Percentiles rank a stretch among this genome's conserved stretches.
phyloP scores from a whole-genome alignment of 2,329 filamentous ascomycete genomes.

The Paecilomyces variotii region DNA sequence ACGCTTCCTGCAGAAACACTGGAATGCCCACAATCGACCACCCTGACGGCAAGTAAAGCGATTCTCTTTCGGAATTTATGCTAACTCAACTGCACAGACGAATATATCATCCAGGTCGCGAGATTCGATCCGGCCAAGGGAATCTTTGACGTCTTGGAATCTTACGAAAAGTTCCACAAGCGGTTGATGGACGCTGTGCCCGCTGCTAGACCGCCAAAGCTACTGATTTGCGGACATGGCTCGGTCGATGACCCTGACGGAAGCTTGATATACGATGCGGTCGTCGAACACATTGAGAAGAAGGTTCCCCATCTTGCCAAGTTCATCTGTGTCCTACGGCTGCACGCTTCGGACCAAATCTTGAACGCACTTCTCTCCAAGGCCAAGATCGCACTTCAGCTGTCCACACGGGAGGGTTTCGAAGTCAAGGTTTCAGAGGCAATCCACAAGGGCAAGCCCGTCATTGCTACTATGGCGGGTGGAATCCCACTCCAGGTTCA shows the following conservation, averaged over 20 bases:
- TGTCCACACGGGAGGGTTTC: conserved; percentile 75
- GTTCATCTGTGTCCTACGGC: conserved; percentile 66
- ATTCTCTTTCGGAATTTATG: conserved; percentile 20
- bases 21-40: conserved; percentile 33
- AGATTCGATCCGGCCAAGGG: conserved; percentile 80
- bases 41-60: conserved; percentile 22
- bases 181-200: conserved; percentile 45
- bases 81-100: conserved; percentile 45
- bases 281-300: conserved; percentile 57
- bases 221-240: conserved; percentile 70
- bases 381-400: conserved; percentile 65
- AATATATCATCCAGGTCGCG: conserved; percentile 73
- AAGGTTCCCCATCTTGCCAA: conserved; percentile 54
- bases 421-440: conserved; percentile 83
- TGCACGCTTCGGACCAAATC: conserved; percentile 70
- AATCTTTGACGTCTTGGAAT: conserved; percentile 66
- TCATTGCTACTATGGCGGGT: conserved; percentile 68
- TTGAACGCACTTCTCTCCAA: conserved; percentile 69
- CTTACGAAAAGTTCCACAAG: conserved; percentile 63
- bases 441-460: conserved; percentile 68
- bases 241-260: conserved; percentile 77
- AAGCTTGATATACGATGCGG: conserved; percentile 62
- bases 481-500: conserved; percentile 74
- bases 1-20: conserved; percentile 53
- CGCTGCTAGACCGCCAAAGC: conserved; percentile 54